Conservation (phyloP, 768 basidiomycete genomes). For the Tephrocybe sp. region DNA sequence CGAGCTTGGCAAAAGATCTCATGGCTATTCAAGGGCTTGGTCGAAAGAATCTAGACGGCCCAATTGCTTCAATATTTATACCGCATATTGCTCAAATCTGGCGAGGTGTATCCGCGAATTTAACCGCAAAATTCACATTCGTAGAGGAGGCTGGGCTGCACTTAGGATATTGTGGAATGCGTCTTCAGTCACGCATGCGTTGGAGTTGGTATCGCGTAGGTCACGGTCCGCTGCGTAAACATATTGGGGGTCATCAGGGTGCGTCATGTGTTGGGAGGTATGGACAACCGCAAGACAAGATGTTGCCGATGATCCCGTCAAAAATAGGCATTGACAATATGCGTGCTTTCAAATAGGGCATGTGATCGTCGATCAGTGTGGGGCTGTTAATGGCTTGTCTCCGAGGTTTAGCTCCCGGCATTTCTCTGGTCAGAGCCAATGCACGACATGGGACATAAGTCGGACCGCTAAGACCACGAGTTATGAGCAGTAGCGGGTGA, state of each 20-base stretch:
- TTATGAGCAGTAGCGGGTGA: not conserved
- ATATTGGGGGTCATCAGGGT: conserved; percentile 10
- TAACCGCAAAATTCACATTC: not conserved
- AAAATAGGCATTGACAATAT: not conserved
- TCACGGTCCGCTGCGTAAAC: conserved; percentile 12
- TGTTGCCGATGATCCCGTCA: not conserved
- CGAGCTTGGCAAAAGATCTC: conserved; percentile 25
- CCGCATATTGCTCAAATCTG: not conserved
- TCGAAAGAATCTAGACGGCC: too few species aligned
- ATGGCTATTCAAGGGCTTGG: conserved; percentile 8
- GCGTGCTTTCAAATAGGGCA: not conserved
- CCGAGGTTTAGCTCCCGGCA: not conserved
- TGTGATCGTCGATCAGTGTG: conserved; percentile 1
- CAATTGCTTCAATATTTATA: too few species aligned
- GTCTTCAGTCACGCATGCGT: not conserved
- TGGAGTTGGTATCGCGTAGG: not conserved
- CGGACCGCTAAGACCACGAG: conserved; percentile 1
- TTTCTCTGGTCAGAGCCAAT: not conserved
- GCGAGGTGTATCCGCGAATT: conserved; percentile 17
- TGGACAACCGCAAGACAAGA: not conserved
- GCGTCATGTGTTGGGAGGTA: conserved; percentile 11
- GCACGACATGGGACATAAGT: not conserved
- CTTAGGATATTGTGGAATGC: not conserved
- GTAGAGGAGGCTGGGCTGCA: not conserved
- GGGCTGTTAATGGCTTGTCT: not conserved